Evolutionary conservation across 139 green algal genomes (phyloP).

Genomic region (Chlamydomonas asymmetrica): DNA sequence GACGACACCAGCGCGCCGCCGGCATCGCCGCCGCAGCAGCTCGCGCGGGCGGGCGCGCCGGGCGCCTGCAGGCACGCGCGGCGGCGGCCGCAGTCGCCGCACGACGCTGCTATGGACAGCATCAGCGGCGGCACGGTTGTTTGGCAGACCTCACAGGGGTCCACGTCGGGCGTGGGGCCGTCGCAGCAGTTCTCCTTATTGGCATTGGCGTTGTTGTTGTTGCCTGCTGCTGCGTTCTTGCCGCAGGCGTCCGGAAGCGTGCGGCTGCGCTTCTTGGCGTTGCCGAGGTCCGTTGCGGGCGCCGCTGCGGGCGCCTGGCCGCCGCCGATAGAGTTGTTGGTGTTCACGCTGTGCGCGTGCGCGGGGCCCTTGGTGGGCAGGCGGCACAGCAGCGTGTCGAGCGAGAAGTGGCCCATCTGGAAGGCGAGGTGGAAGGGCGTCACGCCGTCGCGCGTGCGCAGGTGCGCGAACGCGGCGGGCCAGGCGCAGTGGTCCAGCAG

Average conservation of each 20-base stretch:
- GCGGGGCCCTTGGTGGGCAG: too few relatives aligned
- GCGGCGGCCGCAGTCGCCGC: constrained; percentile 42
- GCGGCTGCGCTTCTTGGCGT: background rate
- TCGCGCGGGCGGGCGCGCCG: background rate
- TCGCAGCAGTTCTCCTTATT: background rate
- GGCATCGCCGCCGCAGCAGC: background rate
- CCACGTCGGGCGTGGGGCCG: constrained; percentile 23
- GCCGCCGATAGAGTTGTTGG: too few relatives aligned
- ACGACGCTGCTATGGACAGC: constrained; percentile 52
- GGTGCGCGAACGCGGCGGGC: constrained; percentile 41
- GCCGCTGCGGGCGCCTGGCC: background rate
- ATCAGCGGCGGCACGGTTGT: constrained; percentile 56
- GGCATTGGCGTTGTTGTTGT: too few relatives aligned
- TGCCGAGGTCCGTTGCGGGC: too few relatives aligned
- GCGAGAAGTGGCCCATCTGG: constrained; percentile 64
- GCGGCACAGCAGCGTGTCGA: too few relatives aligned
- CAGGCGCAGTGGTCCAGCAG: constrained; percentile 47
- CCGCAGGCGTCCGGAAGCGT: background rate
- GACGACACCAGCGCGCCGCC: background rate
- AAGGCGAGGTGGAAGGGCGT: constrained; percentile 69
- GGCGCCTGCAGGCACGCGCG: constrained; percentile 33
- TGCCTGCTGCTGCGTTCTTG: background rate
- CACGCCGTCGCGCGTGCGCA: constrained; percentile 38
- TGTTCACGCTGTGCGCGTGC: too few relatives aligned
- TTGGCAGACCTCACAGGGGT: constrained; percentile 54